These are phyloP conservation scores for Fusarium praegraminearum DNA, from an alignment of 2,329 filamentous ascomycete species.

Conservation along the genomic window DNA sequence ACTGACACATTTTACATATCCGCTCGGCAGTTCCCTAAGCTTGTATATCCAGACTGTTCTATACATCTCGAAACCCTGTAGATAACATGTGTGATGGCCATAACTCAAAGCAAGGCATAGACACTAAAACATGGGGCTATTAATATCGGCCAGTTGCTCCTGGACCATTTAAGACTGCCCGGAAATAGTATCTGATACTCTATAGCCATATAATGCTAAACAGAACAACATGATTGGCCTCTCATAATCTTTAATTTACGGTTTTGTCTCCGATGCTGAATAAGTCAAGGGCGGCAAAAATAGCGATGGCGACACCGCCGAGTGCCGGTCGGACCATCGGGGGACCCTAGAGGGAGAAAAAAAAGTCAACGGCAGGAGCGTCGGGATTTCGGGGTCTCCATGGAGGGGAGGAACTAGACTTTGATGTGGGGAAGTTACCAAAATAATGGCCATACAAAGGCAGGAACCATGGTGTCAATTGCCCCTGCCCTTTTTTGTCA, in stretches of 20 bases:
- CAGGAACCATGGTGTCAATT: accelerated
- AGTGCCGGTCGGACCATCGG: slow-evolving; percentile 47
- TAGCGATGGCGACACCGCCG: slow-evolving; percentile 37
- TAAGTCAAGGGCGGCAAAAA: slow-evolving; percentile 32
- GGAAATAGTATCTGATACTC: neutral
- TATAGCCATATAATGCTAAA: neutral
- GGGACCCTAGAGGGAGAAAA: slow-evolving; percentile 10
- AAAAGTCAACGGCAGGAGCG: slow-evolving; percentile 20
- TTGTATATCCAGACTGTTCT: neutral
- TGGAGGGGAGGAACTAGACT: slow-evolving; percentile 20
- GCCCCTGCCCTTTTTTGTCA: slow-evolving; percentile 27
- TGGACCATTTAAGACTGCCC: neutral
- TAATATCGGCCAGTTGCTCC: neutral
- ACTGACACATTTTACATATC: neutral
- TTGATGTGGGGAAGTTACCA: slow-evolving; percentile 31
- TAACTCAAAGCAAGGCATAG: neutral
- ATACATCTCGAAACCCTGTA: neutral
- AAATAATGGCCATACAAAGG: neutral
- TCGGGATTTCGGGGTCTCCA: slow-evolving; percentile 48
- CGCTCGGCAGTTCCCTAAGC: too few relatives aligned
- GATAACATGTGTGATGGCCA: neutral
- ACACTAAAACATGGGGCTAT: neutral
- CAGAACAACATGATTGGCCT: slow-evolving; percentile 6
- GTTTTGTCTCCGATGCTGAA: slow-evolving; percentile 20
- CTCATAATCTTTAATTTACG: neutral